Conservation (phyloP, 768 basidiomycete species). For the Lactarius sp. region DNA sequence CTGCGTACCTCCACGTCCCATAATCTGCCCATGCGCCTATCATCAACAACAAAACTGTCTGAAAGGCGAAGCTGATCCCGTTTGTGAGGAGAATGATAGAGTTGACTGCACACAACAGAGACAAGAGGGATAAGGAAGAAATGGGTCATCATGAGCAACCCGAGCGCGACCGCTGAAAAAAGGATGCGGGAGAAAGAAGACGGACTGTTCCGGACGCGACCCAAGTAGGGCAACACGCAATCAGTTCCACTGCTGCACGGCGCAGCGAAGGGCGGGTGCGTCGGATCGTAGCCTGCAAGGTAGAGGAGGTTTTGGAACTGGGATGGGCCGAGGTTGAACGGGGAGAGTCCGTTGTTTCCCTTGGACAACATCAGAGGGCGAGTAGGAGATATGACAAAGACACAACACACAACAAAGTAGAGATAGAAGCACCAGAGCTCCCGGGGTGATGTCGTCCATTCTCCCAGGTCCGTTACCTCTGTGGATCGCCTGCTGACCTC, state of each 20-base stretch:
- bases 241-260: conserved; percentile 46
- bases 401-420: conserved; percentile 44
- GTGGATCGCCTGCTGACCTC: too few relatives aligned
- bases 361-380: conserved; percentile 18
- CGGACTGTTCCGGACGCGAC: conserved; percentile 55
- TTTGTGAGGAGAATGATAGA: conserved; percentile 76
- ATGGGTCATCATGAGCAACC: background rate
- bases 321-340: conserved; percentile 68
- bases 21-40: conserved; percentile 82
- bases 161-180: background rate
- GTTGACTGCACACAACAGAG: conserved; percentile 44
- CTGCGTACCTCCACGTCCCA: conserved; percentile 64
- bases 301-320: conserved; percentile 72
- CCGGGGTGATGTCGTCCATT: conserved; percentile 25
- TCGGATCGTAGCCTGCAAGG: conserved; percentile 67
- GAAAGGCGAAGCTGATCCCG: conserved; percentile 73
- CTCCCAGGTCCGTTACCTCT: background rate
- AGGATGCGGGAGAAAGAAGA: conserved; percentile 9
- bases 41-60: conserved; percentile 57
- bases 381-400: background rate
- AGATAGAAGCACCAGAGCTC: conserved; percentile 56
- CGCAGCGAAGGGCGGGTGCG: conserved; percentile 46
- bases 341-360: conserved; percentile 66
- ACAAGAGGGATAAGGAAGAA: background rate
- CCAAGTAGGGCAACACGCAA: conserved; percentile 65